Evolutionary conservation across 176 grass and related monocot species (phyloP).

Genomic region (Aegilops longissima): DNA sequence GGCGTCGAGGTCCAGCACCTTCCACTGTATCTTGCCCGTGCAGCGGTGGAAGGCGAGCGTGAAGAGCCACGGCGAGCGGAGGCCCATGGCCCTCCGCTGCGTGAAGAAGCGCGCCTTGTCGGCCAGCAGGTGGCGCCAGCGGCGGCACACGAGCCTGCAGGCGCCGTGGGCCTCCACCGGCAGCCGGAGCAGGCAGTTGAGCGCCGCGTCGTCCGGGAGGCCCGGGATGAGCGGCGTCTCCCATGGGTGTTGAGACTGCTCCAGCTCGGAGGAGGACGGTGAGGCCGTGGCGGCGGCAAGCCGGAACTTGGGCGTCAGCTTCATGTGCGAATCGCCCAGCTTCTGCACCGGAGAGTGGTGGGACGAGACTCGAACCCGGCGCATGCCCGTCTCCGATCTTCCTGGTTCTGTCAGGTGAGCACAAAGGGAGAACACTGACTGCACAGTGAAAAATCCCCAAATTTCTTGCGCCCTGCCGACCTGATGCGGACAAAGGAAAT

Average conservation of each 20-base stretch:
- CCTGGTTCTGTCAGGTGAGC: neutral
- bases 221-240: slow-evolving; percentile 62
- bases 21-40: slow-evolving; percentile 95
- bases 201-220: slow-evolving; percentile 81
- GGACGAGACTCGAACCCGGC: slow-evolving; percentile 78
- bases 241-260: slow-evolving; percentile 4
- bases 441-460: too few species aligned
- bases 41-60: slow-evolving; percentile 92
- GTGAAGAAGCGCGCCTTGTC: slow-evolving; percentile 65
- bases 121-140: slow-evolving; percentile 68
- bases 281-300: slow-evolving; percentile 39
- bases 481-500: neutral
- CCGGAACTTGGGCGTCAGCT: slow-evolving; percentile 70
- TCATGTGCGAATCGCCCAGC: slow-evolving; percentile 86
- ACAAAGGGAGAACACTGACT: neutral
- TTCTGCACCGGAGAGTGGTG: slow-evolving; percentile 78
- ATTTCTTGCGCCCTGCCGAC: neutral
- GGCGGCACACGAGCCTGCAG: slow-evolving; percentile 76
- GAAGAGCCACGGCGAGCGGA: slow-evolving; percentile 62
- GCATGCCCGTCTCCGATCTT: slow-evolving; percentile 39
- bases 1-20: slow-evolving; percentile 72
- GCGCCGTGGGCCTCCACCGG: slow-evolving; percentile 51
- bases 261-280: neutral
- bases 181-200: slow-evolving; percentile 82
- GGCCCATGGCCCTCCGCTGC: slow-evolving; percentile 50